A percentile compares a stretch with the other conserved stretches of the same genome.
These are phyloP conservation scores for Pyrenophora graminea DNA, from an alignment of 2,329 filamentous ascomycete genomes.

Conservation along the genomic window DNA sequence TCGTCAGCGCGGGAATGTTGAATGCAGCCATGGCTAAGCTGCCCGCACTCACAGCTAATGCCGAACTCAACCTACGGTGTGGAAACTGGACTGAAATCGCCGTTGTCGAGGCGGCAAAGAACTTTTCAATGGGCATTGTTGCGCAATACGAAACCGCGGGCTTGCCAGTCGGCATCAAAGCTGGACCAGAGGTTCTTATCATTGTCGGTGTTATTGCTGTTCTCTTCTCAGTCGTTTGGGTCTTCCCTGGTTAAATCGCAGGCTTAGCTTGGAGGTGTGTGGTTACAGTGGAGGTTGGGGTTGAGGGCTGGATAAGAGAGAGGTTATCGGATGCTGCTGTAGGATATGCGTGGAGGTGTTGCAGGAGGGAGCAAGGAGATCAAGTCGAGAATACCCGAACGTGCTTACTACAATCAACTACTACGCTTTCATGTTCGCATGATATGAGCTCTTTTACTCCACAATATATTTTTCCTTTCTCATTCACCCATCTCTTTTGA, in stretches of 20 bases:
- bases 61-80: constrained; percentile 50
- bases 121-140: constrained; percentile 53
- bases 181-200: constrained; percentile 28
- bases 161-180: constrained; percentile 36
- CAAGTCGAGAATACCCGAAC: constrained; percentile 1
- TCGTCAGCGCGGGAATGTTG: constrained; percentile 47
- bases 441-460: too few species aligned
- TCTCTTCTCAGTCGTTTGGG: constrained; percentile 32
- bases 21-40: constrained; percentile 48
- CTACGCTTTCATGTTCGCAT: too few species aligned
- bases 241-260: constrained; percentile 20
- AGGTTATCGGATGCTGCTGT: too few species aligned
- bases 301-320: not conserved
- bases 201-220: constrained; percentile 19
- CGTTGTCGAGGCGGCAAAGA: constrained; percentile 50
- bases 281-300: not conserved
- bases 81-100: constrained; percentile 54
- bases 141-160: constrained; percentile 38
- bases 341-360: too few species aligned
- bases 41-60: constrained; percentile 48
- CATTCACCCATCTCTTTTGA: too few species aligned
- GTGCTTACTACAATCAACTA: not conserved
- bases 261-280: not conserved
- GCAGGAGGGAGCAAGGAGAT: too few species aligned
- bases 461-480: too few species aligned